Conservation (phyloP, 345 rosid genomes). For the Anacardium occidentale region DNA sequence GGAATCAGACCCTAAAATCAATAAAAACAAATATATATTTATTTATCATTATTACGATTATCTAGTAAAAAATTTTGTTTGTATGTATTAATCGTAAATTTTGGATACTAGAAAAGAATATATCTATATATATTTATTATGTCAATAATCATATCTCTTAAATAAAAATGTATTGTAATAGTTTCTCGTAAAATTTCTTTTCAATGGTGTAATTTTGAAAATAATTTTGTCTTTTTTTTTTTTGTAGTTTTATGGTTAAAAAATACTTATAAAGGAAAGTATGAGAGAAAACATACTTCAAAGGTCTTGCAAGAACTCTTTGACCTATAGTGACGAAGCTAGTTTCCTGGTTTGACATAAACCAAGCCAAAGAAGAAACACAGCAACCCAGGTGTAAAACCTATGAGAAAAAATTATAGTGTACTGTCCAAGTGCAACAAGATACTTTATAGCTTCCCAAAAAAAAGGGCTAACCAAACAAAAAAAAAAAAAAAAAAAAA, state of each 20-base stretch:
- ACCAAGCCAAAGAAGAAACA: slow-evolving; percentile 98
- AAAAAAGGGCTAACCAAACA: neutral
- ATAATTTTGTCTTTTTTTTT: neutral
- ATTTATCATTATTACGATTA: neutral
- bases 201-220: neutral
- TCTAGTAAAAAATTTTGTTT: neutral
- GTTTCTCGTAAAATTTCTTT: neutral
- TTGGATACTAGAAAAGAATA: neutral
- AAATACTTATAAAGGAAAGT: neutral
- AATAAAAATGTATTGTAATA: neutral
- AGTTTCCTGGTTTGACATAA: slow-evolving; percentile 98
- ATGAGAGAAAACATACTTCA: slow-evolving; percentile 55
- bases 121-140: neutral
- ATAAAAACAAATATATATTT: slow-evolving; percentile 22
- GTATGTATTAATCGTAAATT: neutral
- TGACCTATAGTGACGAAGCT: slow-evolving; percentile 97
- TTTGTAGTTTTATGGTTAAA: slow-evolving; percentile 8
- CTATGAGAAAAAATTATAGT: slow-evolving; percentile 21
- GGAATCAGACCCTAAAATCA: slow-evolving; percentile 80
- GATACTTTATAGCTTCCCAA: neutral
- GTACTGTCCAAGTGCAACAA: slow-evolving; percentile 7
- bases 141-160: neutral
- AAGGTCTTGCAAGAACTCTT: slow-evolving; percentile 94
- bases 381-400: slow-evolving; percentile 39
- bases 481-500: neutral